Evolutionary conservation across 1,284 basidiomycete species (phyloP).

Genomic region (Rhodotorula sp.): DNA sequence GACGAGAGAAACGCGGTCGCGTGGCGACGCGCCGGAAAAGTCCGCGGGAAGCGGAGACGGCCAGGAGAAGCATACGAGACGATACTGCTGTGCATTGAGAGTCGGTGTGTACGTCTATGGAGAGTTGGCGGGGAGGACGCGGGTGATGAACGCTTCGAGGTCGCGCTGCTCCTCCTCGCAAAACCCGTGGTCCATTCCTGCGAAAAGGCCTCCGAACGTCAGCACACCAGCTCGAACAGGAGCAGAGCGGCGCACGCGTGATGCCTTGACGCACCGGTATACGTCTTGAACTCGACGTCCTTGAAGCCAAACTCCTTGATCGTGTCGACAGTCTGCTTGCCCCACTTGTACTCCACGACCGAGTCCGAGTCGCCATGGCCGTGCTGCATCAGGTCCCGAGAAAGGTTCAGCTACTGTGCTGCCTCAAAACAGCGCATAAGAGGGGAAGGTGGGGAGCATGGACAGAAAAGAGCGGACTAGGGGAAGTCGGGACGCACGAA

Average conservation of each 20-base stretch:
- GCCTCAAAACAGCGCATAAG: not conserved
- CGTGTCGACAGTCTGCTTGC: constrained; percentile 37
- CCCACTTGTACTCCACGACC: constrained; percentile 58
- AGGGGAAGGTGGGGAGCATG: not conserved
- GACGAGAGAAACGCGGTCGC: not conserved
- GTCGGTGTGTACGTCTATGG: constrained; percentile 60
- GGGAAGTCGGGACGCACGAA: constrained; percentile 55
- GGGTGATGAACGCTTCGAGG: constrained; percentile 19
- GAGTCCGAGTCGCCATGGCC: constrained; percentile 79
- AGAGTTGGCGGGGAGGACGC: constrained; percentile 54
- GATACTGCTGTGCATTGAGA: not conserved
- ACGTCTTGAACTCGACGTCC: constrained; percentile 41
- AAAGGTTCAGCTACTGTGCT: no score
- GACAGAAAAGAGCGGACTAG: no score
- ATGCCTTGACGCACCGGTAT: constrained; percentile 22
- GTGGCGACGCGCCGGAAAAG: not conserved
- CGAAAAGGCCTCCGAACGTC: no score
- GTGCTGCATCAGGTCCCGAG: constrained; percentile 53
- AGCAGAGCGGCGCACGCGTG: not conserved
- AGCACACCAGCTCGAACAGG: no score
- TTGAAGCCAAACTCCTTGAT: constrained; percentile 37
- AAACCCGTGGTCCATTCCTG: constrained; percentile 37
- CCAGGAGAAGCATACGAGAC: not conserved
- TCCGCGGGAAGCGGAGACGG: not conserved
- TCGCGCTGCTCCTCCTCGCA: constrained; percentile 32